phyloP scores from a whole-genome alignment of 768 basidiomycete species.

The Porphyrellus cyaneotinctus region DNA sequence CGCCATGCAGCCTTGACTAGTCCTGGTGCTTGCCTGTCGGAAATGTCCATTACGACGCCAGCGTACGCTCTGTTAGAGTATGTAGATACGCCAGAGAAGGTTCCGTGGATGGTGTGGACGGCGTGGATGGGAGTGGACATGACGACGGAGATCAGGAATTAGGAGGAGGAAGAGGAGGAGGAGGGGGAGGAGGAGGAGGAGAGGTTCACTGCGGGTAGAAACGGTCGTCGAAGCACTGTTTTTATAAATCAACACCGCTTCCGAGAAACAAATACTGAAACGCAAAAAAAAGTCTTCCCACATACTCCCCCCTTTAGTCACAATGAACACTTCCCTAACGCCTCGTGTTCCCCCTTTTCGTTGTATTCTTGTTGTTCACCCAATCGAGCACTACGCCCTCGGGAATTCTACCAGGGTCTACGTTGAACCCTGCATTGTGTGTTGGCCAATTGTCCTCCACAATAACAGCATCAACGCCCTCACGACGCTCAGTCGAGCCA shows the following conservation, averaged over 20 bases:
- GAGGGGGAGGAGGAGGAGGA: too few relatives aligned
- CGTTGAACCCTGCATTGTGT: not conserved
- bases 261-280: conserved; percentile 19
- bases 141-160: conserved; percentile 12
- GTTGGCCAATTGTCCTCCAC: conserved; percentile 17
- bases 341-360: conserved; percentile 11
- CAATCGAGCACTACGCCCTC: not conserved
- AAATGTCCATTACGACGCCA: conserved; percentile 23
- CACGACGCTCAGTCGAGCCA: conserved; percentile 8
- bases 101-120: conserved; percentile 31
- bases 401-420: not conserved
- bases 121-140: conserved; percentile 28
- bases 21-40: conserved; percentile 22
- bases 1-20: conserved; percentile 28
- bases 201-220: conserved; percentile 1
- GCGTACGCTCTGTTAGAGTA: conserved; percentile 22
- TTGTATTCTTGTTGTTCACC: conserved; percentile 16
- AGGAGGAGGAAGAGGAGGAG: conserved; percentile 8
- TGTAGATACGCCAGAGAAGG: conserved; percentile 29
- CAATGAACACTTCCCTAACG: conserved; percentile 9
- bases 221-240: not conserved
- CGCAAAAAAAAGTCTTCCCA: conserved; percentile 5
- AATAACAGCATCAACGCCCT: conserved; percentile 9
- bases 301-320: conserved; percentile 15
- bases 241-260: conserved; percentile 22